These are phyloP conservation scores for Artemisia argyi DNA, from an alignment of 129 eudicot genomes.

Conservation along the genomic window DNA sequence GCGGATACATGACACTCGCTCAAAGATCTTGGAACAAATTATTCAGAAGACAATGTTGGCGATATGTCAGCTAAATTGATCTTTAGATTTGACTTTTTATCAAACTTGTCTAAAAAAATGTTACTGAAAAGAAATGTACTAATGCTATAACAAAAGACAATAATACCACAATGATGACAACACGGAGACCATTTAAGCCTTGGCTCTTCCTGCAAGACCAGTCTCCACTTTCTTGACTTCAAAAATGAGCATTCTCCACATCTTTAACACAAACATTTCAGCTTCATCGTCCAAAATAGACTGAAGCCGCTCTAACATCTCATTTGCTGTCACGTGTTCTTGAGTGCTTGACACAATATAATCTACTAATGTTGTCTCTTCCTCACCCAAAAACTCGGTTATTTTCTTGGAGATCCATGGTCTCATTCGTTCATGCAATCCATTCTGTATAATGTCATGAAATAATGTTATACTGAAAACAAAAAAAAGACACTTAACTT, in stretches of 20 bases:
- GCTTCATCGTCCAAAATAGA: conserved; percentile 87
- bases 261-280: conserved; percentile 93
- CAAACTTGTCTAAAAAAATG: conserved; percentile 23
- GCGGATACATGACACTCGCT: not conserved
- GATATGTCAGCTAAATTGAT: conserved; percentile 19
- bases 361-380: conserved; percentile 80
- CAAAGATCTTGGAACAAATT: not conserved
- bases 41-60: conserved; percentile 11
- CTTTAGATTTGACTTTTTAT: conserved; percentile 10
- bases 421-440: conserved; percentile 87
- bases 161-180: conserved; percentile 7
- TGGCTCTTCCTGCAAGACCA: conserved; percentile 63
- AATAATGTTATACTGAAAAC: not conserved
- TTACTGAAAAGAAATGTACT: conserved; percentile 18
- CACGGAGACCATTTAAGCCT: conserved; percentile 31
- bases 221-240: conserved; percentile 88
- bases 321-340: conserved; percentile 80
- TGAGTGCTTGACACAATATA: conserved; percentile 87
- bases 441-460: conserved; percentile 46
- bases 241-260: conserved; percentile 99
- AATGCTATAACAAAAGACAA: conserved; percentile 10
- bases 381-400: conserved; percentile 88
- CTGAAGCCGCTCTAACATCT: conserved; percentile 79
- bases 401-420: conserved; percentile 99
- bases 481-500: no score